phyloP scores from a whole-genome alignment of 495 filamentous ascomycete species.

The Podospora anserina region DNA sequence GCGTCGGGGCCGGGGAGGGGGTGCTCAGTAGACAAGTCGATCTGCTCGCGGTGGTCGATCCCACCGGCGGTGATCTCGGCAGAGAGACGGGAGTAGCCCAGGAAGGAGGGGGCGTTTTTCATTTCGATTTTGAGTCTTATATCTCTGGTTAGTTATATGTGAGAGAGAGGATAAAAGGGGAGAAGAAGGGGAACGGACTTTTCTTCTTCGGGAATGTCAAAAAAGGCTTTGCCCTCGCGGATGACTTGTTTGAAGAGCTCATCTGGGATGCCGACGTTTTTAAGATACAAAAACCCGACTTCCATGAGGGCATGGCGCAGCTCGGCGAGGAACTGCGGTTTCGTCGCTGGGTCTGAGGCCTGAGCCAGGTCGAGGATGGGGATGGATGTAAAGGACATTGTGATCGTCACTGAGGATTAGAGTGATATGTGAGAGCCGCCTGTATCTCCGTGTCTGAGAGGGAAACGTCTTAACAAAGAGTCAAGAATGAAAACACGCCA shows the following conservation, averaged over 20 bases:
- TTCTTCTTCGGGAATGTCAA: conserved; percentile 76
- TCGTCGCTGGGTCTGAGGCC: conserved; percentile 61
- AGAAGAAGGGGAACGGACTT: conserved; percentile 45
- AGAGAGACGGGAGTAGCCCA: conserved; percentile 60
- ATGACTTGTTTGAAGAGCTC: conserved; percentile 66
- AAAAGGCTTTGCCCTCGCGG: conserved; percentile 67
- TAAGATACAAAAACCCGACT: conserved; percentile 90
- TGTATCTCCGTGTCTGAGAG: neutral
- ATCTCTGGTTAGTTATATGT: neutral
- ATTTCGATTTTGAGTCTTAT: conserved; percentile 76
- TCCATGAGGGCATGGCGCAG: conserved; percentile 80
- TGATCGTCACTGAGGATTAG: neutral
- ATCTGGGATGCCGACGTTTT: conserved; percentile 73
- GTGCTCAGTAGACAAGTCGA: conserved; percentile 81
- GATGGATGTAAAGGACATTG: conserved; percentile 68
- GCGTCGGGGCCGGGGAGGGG: conserved; percentile 58
- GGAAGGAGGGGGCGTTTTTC: conserved; percentile 70
- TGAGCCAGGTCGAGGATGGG: conserved; percentile 78
- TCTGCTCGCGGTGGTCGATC: conserved; percentile 78
- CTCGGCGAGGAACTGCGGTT: conserved; percentile 66
- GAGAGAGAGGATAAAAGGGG: neutral
- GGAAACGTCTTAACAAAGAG: neutral
- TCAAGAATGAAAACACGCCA: neutral
- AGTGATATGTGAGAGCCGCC: neutral
- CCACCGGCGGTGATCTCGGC: conserved; percentile 59